Evolutionary conservation across 441 rosid species (phyloP).

Genomic region (Codiaeum variegatum): DNA sequence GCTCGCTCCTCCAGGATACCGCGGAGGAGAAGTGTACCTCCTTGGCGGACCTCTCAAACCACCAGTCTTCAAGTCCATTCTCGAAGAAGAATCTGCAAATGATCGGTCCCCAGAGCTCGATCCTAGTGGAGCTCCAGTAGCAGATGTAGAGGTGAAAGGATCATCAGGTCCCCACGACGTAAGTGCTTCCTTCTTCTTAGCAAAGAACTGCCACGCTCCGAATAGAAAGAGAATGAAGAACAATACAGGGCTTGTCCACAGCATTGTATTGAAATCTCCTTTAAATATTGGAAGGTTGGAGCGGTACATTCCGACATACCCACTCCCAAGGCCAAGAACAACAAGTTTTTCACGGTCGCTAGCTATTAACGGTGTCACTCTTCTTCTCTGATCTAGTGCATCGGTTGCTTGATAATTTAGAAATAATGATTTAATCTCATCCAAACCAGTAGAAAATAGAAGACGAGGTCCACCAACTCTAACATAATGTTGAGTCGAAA

Average conservation of each 20-base stretch:
- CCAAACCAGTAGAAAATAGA: conserved; percentile 67
- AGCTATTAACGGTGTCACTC: conserved; percentile 57
- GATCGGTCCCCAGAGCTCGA: conserved; percentile 50
- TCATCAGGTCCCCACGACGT: conserved; percentile 93
- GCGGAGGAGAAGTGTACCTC: conserved; percentile 65
- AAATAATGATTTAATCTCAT: conserved; percentile 80
- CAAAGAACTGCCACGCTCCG: conserved; percentile 90
- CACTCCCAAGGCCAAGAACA: conserved; percentile 73
- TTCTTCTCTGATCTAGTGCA: conserved; percentile 26
- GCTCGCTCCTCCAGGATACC: conserved; percentile 55
- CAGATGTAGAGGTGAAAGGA: conserved; percentile 56
- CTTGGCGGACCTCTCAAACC: conserved; percentile 47
- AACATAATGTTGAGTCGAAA: conserved; percentile 79
- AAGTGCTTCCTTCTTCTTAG: conserved; percentile 90
- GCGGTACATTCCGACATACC: conserved; percentile 70
- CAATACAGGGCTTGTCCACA: conserved; percentile 84
- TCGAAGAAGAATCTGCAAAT: conserved; percentile 54
- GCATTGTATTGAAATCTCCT: conserved; percentile 70
- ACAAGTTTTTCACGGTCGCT: conserved; percentile 80
- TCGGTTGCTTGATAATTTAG: conserved; percentile 43
- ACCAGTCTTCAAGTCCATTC: conserved; percentile 58
- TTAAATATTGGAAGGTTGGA: conserved; percentile 64
- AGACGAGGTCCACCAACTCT: conserved; percentile 67
- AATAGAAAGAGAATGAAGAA: conserved; percentile 80
- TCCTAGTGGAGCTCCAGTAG: conserved; percentile 41